Evolutionary conservation across 2,329 filamentous ascomycete genomes (phyloP).

Genomic region (Trichoderma pleuroti): DNA sequence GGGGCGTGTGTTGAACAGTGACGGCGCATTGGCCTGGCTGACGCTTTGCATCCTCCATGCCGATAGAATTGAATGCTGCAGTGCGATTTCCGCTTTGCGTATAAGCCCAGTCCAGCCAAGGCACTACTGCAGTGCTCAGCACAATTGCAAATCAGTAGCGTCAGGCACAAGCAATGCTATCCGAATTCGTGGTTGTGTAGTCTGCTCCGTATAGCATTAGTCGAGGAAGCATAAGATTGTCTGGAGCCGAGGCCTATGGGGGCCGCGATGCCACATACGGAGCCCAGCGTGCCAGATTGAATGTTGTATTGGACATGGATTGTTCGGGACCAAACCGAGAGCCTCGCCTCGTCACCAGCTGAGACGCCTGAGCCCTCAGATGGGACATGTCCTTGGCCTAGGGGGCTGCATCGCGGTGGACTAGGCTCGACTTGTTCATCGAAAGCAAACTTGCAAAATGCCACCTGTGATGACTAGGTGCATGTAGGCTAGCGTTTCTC

Average conservation of each 20-base stretch:
- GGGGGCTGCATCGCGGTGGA: background rate
- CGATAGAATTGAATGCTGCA: too few species aligned
- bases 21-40: background rate
- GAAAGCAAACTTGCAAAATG: background rate
- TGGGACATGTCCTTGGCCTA: background rate
- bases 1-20: background rate
- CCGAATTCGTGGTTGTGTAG: background rate
- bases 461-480: background rate
- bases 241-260: background rate
- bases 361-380: background rate
- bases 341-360: background rate
- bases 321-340: background rate
- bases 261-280: background rate
- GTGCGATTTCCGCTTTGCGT: background rate
- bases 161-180: background rate
- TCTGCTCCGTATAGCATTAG: background rate
- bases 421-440: background rate
- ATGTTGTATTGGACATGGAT: background rate
- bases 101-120: background rate
- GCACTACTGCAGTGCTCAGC: background rate
- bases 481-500: background rate
- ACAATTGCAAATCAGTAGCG: background rate
- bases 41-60: background rate
- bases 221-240: background rate
- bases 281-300: slow-evolving; percentile 6